A percentile compares a stretch with the other conserved stretches of the same genome.
These are phyloP conservation scores for Candolleomyces aberdarensis DNA, from an alignment of 768 basidiomycete genomes.

Conservation along the genomic window DNA sequence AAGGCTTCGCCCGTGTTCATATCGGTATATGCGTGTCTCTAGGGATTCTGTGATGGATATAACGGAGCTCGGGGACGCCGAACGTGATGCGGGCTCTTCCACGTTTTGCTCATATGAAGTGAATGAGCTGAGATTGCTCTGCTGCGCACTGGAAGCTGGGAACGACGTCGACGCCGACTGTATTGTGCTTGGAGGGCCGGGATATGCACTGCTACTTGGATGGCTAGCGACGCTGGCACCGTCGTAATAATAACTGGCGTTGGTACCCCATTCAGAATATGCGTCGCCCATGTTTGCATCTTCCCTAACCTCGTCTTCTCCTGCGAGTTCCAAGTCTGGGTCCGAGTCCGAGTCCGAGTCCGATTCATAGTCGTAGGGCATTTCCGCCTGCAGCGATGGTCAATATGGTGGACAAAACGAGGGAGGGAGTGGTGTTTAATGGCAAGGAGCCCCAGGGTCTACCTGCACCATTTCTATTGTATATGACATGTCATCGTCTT, in stretches of 20 bases:
- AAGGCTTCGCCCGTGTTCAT: slow-evolving; percentile 65
- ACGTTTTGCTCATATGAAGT: neutral
- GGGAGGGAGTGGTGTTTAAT: neutral
- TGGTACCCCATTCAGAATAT: no score
- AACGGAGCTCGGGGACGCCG: neutral
- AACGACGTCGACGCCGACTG: no score
- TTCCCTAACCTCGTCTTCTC: no score
- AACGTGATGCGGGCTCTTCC: neutral
- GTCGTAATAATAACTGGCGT: neutral
- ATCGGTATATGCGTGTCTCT: slow-evolving; percentile 52
- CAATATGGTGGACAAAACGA: neutral
- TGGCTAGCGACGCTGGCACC: neutral
- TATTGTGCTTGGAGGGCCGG: no score
- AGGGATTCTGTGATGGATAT: slow-evolving; percentile 31
- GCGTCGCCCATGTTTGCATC: no score
- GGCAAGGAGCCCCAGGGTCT: neutral
- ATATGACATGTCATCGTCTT: neutral
- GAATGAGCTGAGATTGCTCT: neutral
- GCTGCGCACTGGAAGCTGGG: no score
- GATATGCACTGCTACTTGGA: no score
- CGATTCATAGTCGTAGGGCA: no score
- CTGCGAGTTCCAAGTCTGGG: no score
- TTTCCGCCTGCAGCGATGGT: no score
- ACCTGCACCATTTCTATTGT: neutral
- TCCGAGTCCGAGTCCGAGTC: no score